Evolutionary conservation across 345 rosid genomes (phyloP), one percentile per base, ranked within the genome.

Genomic region (Heritiera littoralis): DNA sequence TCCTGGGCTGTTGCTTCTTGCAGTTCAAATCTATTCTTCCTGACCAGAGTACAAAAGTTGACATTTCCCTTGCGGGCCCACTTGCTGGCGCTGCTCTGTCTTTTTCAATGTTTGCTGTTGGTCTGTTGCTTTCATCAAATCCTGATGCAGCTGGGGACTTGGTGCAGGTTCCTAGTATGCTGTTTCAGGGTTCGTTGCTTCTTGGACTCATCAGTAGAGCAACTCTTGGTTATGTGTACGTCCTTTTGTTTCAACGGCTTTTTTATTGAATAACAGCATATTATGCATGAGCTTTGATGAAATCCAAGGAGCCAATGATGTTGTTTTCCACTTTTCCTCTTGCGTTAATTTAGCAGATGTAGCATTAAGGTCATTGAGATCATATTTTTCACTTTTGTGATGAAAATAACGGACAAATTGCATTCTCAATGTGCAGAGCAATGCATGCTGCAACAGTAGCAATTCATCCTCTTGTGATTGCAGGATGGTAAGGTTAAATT

Each of bases 11-110:
- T 14, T 75, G 54, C 58, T 77, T 66, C 79, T 66, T 88, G 87
- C 85, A 95, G 99, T 93, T 92, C 87, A 95, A 95, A 86, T 92
- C 98, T 40, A 90, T 93, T 83, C 92, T 95, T 81, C 99, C 98
- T 15, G 97, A 95, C 85, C 92, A 93, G 71, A 88, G 92, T 83
- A 92, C 98, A 66, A 82, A 89, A 91, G 98, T 95, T 59, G 97
- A 93, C 81, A 83, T 95, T 72, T 92, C 98, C 40, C 87, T 95
- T 40, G 96, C 98, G 54, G 99, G 99, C 76, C 99, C 98, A 72
- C 84, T 95, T 80, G 96, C 98, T 81, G 98, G 98, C 81, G 96
- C 96, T 79, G 91, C 89, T 56, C 88, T 95, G 46, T 95, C 99
- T 32, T 86, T 90, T 71, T 93, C 98, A 58, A 93, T 93, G 98